phyloP scores from a whole-genome alignment of 1,284 basidiomycete species.

The Ganoderma sinense region DNA sequence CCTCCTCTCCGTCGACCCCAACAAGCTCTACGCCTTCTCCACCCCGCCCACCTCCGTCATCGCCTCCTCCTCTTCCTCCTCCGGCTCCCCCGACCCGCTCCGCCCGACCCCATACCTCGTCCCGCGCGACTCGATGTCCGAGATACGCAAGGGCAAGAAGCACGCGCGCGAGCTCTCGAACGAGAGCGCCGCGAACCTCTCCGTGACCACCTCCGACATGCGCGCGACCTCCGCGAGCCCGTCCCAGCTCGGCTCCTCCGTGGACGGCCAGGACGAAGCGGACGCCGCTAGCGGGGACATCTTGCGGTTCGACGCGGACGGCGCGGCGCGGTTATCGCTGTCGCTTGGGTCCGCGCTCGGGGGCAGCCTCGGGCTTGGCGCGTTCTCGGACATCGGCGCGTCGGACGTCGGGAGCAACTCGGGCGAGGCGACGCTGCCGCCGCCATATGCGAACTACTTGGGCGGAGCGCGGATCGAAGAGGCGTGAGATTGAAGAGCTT shows the following conservation, averaged over 20 bases:
- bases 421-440: background rate
- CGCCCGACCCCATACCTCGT: background rate
- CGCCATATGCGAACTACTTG: conserved; percentile 1
- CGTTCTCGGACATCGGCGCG: background rate
- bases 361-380: background rate
- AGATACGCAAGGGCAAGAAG: background rate
- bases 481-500: background rate
- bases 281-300: background rate
- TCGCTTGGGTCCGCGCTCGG: background rate
- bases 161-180: background rate
- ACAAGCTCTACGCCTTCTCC: conserved; percentile 36
- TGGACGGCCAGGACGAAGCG: background rate
- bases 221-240: conserved; percentile 1
- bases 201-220: background rate
- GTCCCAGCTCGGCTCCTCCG: background rate
- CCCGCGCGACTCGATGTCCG: background rate
- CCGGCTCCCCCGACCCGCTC: background rate
- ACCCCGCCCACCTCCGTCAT: conserved; percentile 30
- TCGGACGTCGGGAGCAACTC: background rate
- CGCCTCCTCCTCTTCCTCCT: background rate
- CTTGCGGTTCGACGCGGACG: background rate
- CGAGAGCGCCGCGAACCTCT: conserved; percentile 1
- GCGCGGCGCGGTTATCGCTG: background rate
- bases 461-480: background rate
- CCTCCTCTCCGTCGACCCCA: conserved; percentile 34